Evolutionary conservation across 805 yeast species (phyloP), one percentile per base, ranked within the genome.

Genomic region (Candida anglica): DNA sequence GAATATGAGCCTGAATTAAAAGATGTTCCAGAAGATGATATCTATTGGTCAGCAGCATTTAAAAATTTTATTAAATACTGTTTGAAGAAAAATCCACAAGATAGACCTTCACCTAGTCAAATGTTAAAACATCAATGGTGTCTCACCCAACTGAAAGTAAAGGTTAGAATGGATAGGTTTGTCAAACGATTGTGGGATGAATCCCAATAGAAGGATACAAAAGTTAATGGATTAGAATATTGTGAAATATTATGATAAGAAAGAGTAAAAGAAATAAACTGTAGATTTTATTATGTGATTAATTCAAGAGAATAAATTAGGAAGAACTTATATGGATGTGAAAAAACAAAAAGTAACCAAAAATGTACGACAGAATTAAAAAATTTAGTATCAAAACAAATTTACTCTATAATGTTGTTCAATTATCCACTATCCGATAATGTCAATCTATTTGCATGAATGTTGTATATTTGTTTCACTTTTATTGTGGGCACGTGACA

Each of bases 111-210:
- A 32, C 98, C 98, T 6, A 71, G 93, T 47, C 96, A 93, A 54
- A 85, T 93, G 91, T 69, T 93, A 30, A 72, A 68, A 33, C 98
- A 93, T 64, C 97, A 97, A 2, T 93, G 98, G 98, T 69, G 87
- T 36, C 60, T 75, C 13, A 86, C 88, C 2, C 95, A 86, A 62
- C 75, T 75, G 61, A 71, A 63, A 42, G 78, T 80, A 52, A 69
- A 63, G 32, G 94, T 91, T 11, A 75, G 79, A 44, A 91, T 93
- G 98, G 94, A 77, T 43, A 81, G 78, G 57, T 85, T 93, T 56
- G 86, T 93, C 14, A 63, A 66, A 39, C 77, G 78, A 42, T 79
- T 88, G 37, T 85, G 95, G 91, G 77, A 57, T 4, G 44, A 40
- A 21, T 15, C 9, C 6, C 13, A 28, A 28, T 16, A 15, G 11